Percentiles rank a stretch among this genome's conserved stretches.
Evolutionary conservation across 1,284 basidiomycete genomes (phyloP).

Genomic region (Blastosporella zonata): DNA sequence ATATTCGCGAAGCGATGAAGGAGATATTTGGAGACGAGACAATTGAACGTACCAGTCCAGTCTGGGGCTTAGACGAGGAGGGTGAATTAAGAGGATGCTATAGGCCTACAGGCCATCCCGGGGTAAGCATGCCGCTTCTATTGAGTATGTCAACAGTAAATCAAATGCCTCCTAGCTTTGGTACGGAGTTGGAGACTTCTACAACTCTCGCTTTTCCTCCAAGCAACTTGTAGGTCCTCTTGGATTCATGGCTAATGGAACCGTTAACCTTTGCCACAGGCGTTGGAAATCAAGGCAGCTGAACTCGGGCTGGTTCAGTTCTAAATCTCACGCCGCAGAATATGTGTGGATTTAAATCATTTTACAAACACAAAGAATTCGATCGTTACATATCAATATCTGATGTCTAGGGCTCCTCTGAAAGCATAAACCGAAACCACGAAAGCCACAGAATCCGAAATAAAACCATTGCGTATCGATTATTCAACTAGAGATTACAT

Average conservation of each 20-base stretch:
- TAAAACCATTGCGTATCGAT: neutral
- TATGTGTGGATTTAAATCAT: neutral
- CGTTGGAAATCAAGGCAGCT: constrained; percentile 19
- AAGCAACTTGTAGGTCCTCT: constrained; percentile 18
- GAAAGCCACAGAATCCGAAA: neutral
- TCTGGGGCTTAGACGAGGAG: constrained; percentile 20
- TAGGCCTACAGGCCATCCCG: constrained; percentile 21
- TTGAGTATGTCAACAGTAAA: neutral
- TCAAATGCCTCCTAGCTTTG: constrained; percentile 13
- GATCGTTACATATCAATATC: too few relatives aligned
- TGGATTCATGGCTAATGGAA: neutral
- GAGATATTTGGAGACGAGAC: constrained; percentile 17
- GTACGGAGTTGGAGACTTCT: constrained; percentile 19
- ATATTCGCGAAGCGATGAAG: constrained; percentile 20
- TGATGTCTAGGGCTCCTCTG: too few relatives aligned
- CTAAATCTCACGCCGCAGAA: neutral
- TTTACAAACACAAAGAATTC: constrained; percentile 1
- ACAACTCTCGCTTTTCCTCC: constrained; percentile 13
- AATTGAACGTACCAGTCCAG: constrained; percentile 16
- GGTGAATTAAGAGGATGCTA: constrained; percentile 20
- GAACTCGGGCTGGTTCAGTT: constrained; percentile 17
- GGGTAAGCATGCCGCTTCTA: constrained; percentile 9
- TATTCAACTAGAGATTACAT: constrained; percentile 1
- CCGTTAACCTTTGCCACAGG: constrained; percentile 3
- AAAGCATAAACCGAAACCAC: too few relatives aligned